Conservation (phyloP, 495 filamentous ascomycete species). For the Penicillium riverlandense region DNA sequence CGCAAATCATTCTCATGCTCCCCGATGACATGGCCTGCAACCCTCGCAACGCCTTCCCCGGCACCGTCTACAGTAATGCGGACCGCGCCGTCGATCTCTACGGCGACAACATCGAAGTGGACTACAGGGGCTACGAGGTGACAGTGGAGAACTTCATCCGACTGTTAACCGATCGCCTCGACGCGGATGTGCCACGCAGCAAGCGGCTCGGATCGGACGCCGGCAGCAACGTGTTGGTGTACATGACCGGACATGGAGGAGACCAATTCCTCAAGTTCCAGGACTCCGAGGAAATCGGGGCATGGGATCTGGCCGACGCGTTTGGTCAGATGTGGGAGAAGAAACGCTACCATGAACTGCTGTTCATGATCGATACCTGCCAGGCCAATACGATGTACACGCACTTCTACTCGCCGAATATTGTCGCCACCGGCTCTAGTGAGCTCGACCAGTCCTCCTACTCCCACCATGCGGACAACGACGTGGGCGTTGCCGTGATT, state of each 20-base stretch:
- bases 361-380: conserved; percentile 99
- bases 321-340: conserved; percentile 99
- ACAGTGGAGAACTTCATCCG: conserved; percentile 99
- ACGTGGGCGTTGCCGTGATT: conserved; percentile 95
- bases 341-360: conserved; percentile 87
- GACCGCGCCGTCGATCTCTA: conserved; percentile 94
- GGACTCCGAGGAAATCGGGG: conserved; percentile 93
- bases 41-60: conserved; percentile 93
- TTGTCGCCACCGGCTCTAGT: conserved; percentile 89
- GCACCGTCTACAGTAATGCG: conserved; percentile 97
- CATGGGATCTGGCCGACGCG: conserved; percentile 92
- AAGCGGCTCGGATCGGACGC: conserved; percentile 89
- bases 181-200: conserved; percentile 86
- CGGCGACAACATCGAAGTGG: conserved; percentile 97
- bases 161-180: conserved; percentile 85
- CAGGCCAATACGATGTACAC: conserved; percentile 99
- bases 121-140: conserved; percentile 96
- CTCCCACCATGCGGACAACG: conserved; percentile 95
- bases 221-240: conserved; percentile 91
- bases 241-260: conserved; percentile 99
- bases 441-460: conserved; percentile 93
- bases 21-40: conserved; percentile 99
- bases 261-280: conserved; percentile 99
- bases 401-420: conserved; percentile 94
- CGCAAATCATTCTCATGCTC: conserved; percentile 98